A percentile compares a stretch with the other conserved stretches of the same genome.
Evolutionary conservation across 108 stramenopile genomes (phyloP).

Genomic region (Conticribra weissflogii): DNA sequence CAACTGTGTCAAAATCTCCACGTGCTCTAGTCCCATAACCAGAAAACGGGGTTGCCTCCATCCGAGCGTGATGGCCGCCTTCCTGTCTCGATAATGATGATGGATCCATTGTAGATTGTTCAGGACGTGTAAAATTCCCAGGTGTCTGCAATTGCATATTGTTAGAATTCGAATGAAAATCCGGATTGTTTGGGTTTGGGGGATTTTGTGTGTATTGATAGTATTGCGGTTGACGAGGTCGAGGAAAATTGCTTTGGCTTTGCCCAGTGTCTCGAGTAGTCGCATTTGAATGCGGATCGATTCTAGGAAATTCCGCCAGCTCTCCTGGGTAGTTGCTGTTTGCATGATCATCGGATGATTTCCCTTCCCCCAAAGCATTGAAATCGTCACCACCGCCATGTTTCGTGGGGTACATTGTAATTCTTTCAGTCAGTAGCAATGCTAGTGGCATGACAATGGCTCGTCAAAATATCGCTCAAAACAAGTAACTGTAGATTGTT

Average conservation of each 20-base stretch:
- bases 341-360: not conserved
- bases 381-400: not conserved
- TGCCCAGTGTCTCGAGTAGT: too few relatives aligned
- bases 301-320: too few relatives aligned
- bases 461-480: too few relatives aligned
- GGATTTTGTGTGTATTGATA: not conserved
- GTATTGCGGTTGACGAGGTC: not conserved
- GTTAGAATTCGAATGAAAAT: not conserved
- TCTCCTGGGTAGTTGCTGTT: not conserved
- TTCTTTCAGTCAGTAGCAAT: too few relatives aligned
- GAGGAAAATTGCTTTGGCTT: too few relatives aligned
- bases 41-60: slow-evolving; percentile 3
- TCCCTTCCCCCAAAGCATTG: not conserved
- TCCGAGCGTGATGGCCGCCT: slow-evolving; percentile 14
- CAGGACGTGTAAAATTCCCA: slow-evolving; percentile 8
- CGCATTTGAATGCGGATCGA: too few relatives aligned
- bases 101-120: not conserved
- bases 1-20: slow-evolving; percentile 20
- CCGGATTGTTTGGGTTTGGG: not conserved
- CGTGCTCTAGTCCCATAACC: slow-evolving; percentile 1
- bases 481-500: too few relatives aligned
- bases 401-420: not conserved
- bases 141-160: slow-evolving; percentile 14
- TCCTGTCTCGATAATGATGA: not conserved
- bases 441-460: too few relatives aligned